Percentiles rank a stretch among this genome's conserved stretches.
phyloP scores from a whole-genome alignment of 1,284 basidiomycete genomes.

The Irpex lacteus region DNA sequence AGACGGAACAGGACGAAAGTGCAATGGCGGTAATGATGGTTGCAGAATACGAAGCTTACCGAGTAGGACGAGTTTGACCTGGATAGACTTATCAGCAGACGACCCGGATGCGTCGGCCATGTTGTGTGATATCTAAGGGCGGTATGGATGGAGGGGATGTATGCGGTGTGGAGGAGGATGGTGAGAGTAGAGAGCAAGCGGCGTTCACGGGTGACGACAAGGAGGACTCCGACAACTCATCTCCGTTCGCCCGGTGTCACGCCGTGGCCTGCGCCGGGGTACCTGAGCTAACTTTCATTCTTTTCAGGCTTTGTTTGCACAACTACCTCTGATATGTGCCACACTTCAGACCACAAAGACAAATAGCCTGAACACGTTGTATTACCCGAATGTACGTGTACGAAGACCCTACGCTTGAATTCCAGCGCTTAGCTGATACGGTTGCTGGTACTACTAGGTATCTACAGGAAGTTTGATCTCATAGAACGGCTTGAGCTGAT shows the following conservation, averaged over 20 bases:
- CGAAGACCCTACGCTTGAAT: background rate
- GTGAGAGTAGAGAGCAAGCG: conserved; percentile 21
- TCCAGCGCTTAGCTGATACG: background rate
- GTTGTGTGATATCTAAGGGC: conserved; percentile 25
- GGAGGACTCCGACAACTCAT: conserved; percentile 8
- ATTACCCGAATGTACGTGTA: background rate
- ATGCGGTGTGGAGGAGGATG: conserved; percentile 11
- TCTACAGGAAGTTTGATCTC: conserved; percentile 13
- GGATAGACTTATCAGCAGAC: conserved; percentile 79
- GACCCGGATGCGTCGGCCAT: conserved; percentile 75
- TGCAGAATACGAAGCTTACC: conserved; percentile 44
- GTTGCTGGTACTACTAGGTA: background rate
- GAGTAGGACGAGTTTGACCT: conserved; percentile 87
- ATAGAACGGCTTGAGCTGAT: conserved; percentile 42
- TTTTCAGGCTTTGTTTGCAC: too few species aligned
- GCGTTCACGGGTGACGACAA: conserved; percentile 19
- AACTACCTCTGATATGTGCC: too few species aligned
- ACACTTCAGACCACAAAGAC: background rate
- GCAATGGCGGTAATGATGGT: background rate
- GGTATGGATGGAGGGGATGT: conserved; percentile 13
- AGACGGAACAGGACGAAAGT: background rate
- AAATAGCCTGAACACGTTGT: background rate
- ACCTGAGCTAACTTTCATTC: too few species aligned
- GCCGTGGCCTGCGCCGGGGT: background rate
- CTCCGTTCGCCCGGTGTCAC: conserved; percentile 1